Conservation (phyloP, 2,329 filamentous ascomycete genomes). For the Aspergillus aculeatus region DNA sequence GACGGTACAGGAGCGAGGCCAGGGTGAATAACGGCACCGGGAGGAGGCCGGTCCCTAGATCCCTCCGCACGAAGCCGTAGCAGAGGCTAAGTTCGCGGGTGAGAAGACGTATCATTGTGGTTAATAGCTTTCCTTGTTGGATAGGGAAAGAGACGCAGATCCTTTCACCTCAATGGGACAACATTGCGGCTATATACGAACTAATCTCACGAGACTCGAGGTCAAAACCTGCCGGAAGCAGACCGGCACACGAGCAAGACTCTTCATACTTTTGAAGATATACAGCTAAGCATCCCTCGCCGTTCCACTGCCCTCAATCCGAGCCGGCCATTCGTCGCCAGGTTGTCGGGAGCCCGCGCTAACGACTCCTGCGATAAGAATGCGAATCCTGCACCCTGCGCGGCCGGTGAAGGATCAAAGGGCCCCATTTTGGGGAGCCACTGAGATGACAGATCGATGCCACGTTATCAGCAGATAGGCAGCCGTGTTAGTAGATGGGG, state of each 20-base stretch:
- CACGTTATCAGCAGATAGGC: background rate
- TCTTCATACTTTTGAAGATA: background rate
- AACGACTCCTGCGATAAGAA: background rate
- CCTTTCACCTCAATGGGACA: too few relatives aligned
- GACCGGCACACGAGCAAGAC: background rate
- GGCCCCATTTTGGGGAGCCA: background rate
- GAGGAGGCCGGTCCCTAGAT: background rate
- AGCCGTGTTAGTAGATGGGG: background rate
- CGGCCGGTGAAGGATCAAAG: background rate
- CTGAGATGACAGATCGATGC: background rate
- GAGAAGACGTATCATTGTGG: background rate
- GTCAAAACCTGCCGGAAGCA: background rate
- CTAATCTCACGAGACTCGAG: too few relatives aligned
- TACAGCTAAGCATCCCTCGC: background rate
- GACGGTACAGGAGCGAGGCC: background rate
- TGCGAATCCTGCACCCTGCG: background rate
- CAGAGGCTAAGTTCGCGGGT: background rate
- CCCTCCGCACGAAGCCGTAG: background rate
- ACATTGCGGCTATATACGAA: too few relatives aligned
- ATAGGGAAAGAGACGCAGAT: too few relatives aligned
- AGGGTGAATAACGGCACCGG: background rate
- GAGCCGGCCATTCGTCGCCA: background rate
- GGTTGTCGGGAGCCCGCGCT: background rate
- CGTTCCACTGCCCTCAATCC: background rate
- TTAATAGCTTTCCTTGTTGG: too few relatives aligned